Conservation (phyloP, 225 moss, liverwort and hornwort species). For the Polytrichum formosum region DNA sequence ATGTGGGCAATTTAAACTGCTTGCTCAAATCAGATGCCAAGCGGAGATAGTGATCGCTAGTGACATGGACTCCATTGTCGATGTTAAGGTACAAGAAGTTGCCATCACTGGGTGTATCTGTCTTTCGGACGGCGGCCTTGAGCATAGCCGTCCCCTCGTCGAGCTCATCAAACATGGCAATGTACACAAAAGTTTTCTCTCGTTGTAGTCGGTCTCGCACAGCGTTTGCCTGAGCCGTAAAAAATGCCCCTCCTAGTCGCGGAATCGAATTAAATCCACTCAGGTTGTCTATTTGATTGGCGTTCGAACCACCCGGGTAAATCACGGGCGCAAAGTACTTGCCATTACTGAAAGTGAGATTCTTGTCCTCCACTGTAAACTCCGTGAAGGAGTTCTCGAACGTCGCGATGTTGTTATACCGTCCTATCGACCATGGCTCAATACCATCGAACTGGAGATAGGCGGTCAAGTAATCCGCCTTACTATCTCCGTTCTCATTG, state of each 20-base stretch:
- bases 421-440: slow-evolving; percentile 17
- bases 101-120: slow-evolving; percentile 12
- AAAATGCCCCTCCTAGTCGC: slow-evolving; percentile 14
- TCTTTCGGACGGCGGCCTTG: slow-evolving; percentile 8
- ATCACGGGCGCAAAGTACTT: slow-evolving; percentile 19
- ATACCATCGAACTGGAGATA: slow-evolving; percentile 19
- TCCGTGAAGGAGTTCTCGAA: slow-evolving; percentile 7
- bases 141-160: slow-evolving; percentile 23
- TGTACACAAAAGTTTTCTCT: slow-evolving; percentile 15
- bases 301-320: slow-evolving; percentile 17
- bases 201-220: slow-evolving; percentile 4
- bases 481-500: slow-evolving; percentile 9
- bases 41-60: slow-evolving; percentile 17
- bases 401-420: slow-evolving; percentile 1
- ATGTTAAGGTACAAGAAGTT: slow-evolving; percentile 19
- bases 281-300: background rate
- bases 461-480: slow-evolving; percentile 12
- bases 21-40: slow-evolving; percentile 11
- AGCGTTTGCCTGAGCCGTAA: slow-evolving; percentile 7
- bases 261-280: slow-evolving; percentile 11
- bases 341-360: slow-evolving; percentile 8
- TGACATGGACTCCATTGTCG: background rate
- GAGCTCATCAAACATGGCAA: slow-evolving; percentile 24
- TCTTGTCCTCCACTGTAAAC: slow-evolving; percentile 2
- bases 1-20: slow-evolving; percentile 1